A percentile compares a stretch with the other conserved stretches of the same genome.
Conservation (phyloP, 495 filamentous ascomycete genomes). For the Glonium stellatum region DNA sequence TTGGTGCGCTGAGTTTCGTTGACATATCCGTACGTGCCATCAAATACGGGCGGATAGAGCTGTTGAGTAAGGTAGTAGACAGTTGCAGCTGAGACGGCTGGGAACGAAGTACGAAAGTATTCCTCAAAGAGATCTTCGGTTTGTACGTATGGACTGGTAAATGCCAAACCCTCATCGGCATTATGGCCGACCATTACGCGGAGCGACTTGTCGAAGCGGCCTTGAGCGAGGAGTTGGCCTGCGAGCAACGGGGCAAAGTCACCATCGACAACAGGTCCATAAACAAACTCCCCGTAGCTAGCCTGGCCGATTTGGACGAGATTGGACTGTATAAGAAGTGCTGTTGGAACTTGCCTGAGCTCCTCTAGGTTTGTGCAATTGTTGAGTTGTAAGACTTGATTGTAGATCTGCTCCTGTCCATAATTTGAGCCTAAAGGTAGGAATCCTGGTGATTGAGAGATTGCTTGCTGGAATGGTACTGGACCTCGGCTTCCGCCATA, state of each 20-base stretch:
- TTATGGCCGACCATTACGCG: slow-evolving; percentile 51
- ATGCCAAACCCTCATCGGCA: slow-evolving; percentile 47
- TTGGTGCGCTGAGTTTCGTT: slow-evolving; percentile 37
- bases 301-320: slow-evolving; percentile 40
- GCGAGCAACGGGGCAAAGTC: slow-evolving; percentile 50
- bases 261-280: slow-evolving; percentile 53
- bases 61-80: background rate
- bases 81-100: background rate
- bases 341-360: slow-evolving; percentile 41
- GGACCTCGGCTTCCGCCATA: slow-evolving; percentile 31
- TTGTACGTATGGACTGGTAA: slow-evolving; percentile 37
- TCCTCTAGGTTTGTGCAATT: slow-evolving; percentile 47
- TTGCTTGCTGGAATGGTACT: slow-evolving; percentile 33
- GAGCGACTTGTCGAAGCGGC: slow-evolving; percentile 47
- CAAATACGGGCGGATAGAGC: slow-evolving; percentile 37
- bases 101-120: slow-evolving; percentile 1
- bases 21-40: slow-evolving; percentile 40
- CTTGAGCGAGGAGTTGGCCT: slow-evolving; percentile 47
- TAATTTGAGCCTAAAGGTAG: slow-evolving; percentile 34
- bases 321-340: slow-evolving; percentile 47
- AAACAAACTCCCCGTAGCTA: slow-evolving; percentile 46
- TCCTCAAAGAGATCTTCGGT: slow-evolving; percentile 26
- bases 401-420: slow-evolving; percentile 39
- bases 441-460: slow-evolving; percentile 45
- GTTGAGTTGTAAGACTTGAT: slow-evolving; percentile 41